Conservation (phyloP, 2,329 filamentous ascomycete genomes). For the Paracoccidioides lutzii region DNA sequence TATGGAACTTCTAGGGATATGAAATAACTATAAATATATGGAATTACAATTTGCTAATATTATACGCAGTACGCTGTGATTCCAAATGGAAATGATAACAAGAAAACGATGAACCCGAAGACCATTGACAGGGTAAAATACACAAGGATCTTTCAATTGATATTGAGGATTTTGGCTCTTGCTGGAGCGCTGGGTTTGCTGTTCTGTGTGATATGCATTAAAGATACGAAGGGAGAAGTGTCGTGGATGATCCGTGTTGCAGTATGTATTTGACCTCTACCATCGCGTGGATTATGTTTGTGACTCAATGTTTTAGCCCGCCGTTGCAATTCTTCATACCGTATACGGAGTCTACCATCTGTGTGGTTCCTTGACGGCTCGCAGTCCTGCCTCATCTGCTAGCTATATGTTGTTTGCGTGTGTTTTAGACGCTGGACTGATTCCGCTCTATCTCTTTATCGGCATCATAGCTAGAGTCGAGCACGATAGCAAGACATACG, state of each 20-base stretch:
- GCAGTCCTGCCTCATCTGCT: slow-evolving; percentile 66
- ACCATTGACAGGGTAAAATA: slow-evolving; percentile 60
- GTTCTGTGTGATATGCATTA: slow-evolving; percentile 64
- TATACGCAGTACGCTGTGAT: slow-evolving; percentile 38
- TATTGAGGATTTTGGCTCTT: slow-evolving; percentile 53
- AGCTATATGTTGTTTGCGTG: slow-evolving; percentile 81
- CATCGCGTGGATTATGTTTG: neutral
- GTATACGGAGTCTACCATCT: slow-evolving; percentile 75
- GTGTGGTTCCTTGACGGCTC: slow-evolving; percentile 52
- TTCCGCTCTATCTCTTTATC: slow-evolving; percentile 51
- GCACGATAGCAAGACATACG: slow-evolving; percentile 29
- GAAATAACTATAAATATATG: slow-evolving; percentile 3
- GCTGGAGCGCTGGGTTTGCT: slow-evolving; percentile 58
- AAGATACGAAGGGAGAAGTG: slow-evolving; percentile 48
- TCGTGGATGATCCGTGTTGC: slow-evolving; percentile 66
- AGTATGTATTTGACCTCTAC: slow-evolving; percentile 39
- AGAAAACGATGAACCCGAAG: slow-evolving; percentile 53
- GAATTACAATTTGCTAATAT: slow-evolving; percentile 1
- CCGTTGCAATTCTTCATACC: slow-evolving; percentile 57
- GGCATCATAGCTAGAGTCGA: slow-evolving; percentile 42
- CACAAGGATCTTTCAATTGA: slow-evolving; percentile 55
- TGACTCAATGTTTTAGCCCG: slow-evolving; percentile 43
- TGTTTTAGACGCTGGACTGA: slow-evolving; percentile 54
- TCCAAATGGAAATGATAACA: slow-evolving; percentile 47
- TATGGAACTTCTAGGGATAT: slow-evolving; percentile 29